phyloP scores from a whole-genome alignment of 2,329 filamentous ascomycete species.

The Pestalotiopsis fici region DNA sequence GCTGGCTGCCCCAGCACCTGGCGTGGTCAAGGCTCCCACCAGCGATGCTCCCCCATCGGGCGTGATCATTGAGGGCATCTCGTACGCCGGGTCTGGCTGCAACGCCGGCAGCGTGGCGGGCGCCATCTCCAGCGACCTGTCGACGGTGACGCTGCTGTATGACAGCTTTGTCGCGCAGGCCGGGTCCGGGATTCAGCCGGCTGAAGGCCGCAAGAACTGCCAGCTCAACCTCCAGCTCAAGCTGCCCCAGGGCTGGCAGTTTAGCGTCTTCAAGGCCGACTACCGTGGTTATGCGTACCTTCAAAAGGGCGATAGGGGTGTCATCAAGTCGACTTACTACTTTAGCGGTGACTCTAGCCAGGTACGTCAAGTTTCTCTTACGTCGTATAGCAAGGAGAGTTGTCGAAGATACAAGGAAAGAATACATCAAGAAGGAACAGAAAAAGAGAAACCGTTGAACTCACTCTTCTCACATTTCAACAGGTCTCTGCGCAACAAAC shows the following conservation, averaged over 20 bases:
- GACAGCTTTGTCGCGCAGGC: constrained; percentile 51
- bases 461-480: constrained; percentile 9
- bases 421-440: neutral
- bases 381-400: neutral
- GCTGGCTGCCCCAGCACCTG: constrained; percentile 7
- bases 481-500: constrained; percentile 37
- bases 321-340: constrained; percentile 54
- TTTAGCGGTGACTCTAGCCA: constrained; percentile 47
- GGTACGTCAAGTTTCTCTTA: constrained; percentile 24
- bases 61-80: constrained; percentile 23
- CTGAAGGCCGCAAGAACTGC: constrained; percentile 52
- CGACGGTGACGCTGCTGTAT: constrained; percentile 50
- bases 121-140: constrained; percentile 24
- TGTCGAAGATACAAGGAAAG: neutral
- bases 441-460: constrained; percentile 20
- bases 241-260: constrained; percentile 25
- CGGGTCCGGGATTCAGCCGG: constrained; percentile 40
- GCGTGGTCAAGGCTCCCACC: constrained; percentile 15
- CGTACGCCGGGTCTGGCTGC: constrained; percentile 28
- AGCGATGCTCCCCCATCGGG: constrained; percentile 17
- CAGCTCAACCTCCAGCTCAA: constrained; percentile 52
- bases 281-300: constrained; percentile 53
- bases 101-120: constrained; percentile 23
- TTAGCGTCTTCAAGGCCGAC: constrained; percentile 42
- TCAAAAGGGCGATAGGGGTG: constrained; percentile 44